Evolutionary conservation across 148 eudicot species (phyloP).

Genomic region (Camellia lanceoleosa): DNA sequence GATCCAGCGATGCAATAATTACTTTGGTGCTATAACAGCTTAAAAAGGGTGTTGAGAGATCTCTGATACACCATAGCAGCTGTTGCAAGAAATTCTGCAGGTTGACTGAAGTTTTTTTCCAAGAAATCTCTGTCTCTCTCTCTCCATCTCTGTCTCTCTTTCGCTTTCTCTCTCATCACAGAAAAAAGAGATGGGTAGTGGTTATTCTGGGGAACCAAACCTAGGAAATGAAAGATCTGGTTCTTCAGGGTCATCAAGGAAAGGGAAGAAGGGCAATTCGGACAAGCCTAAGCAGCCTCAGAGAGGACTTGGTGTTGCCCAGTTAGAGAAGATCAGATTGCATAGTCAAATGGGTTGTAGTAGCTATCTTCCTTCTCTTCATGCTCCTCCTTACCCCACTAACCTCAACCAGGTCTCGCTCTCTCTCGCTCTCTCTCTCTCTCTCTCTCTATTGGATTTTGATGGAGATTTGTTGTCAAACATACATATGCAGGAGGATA

Average conservation of each 20-base stretch:
- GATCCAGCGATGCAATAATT: conserved; percentile 41
- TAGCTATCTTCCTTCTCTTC: conserved; percentile 18
- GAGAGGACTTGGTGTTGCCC: conserved; percentile 87
- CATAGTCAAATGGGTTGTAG: conserved; percentile 43
- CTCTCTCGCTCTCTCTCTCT: conserved; percentile 5
- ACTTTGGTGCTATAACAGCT: conserved; percentile 19
- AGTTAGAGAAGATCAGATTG: conserved; percentile 71
- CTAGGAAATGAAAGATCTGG: conserved; percentile 47
- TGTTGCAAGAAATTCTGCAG: background rate
- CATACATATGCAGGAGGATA: conserved; percentile 44
- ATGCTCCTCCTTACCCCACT: conserved; percentile 9
- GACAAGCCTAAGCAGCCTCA: conserved; percentile 78
- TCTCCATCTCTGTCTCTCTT: background rate
- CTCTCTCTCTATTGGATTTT: background rate
- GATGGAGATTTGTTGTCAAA: background rate
- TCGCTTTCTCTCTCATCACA: background rate
- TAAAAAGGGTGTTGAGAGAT: conserved; percentile 25
- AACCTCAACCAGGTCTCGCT: conserved; percentile 37
- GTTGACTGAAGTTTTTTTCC: no score
- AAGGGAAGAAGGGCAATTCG: conserved; percentile 38
- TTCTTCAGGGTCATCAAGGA: conserved; percentile 49
- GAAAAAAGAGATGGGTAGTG: conserved; percentile 40
- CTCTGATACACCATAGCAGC: background rate
- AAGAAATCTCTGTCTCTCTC: conserved; percentile 1
- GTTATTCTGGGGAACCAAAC: conserved; percentile 43